Evolutionary conservation across 192 early-diverging fungal genomes (phyloP), one percentile per base, ranked within the genome.

Genomic region (Coemansia reversa): DNA sequence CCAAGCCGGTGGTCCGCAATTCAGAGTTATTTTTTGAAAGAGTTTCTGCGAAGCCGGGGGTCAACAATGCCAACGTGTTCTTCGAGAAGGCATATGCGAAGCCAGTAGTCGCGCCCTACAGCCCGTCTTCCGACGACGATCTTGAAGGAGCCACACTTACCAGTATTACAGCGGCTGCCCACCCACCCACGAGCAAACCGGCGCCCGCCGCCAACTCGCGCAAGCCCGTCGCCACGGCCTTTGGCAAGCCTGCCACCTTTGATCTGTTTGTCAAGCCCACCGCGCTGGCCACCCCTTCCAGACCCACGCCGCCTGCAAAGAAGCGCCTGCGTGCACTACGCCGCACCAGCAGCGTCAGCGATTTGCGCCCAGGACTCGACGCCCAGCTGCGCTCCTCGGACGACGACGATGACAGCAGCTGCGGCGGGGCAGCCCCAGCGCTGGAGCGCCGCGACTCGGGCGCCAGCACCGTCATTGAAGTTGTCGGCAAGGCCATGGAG

Each of bases 241-340:
- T 78, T 39, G 67, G 71, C 32, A 74, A 79, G 57, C 76, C 75
- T 4, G 70, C 75, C 16, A 78, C 70, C 1, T 78, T 78, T 33
- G 66, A 63, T 48, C 20, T 78, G 28, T 33, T 72, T 2, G 63
- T 72, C 3, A 32, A 55, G 39, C 66, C 75, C 16, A 51, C 66
- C 18, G 27, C 20, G 3, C 23, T 48, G 30, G 50, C 42, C 1
- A 5, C 51, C 6, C 23, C 39, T 1, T 33, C 33, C 11, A 53
- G 42, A 29, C 58, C 53, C 11, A 51, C 56, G 59, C 61, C 57
- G 51, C 70, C 76, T 1, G 70, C 70, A 23, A 79, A 79, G 65
- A 79, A 79, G 59, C 63, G 64, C 4, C 39, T 79, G 67, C 70
- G 71, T 16, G 76, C 76, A 4, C 24, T 66, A 7, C 76, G 76